Evolutionary conservation across 371 early-diverging fungal species (phyloP), one percentile per base, ranked within the genome.

Genomic region (Mortierella sp.): DNA sequence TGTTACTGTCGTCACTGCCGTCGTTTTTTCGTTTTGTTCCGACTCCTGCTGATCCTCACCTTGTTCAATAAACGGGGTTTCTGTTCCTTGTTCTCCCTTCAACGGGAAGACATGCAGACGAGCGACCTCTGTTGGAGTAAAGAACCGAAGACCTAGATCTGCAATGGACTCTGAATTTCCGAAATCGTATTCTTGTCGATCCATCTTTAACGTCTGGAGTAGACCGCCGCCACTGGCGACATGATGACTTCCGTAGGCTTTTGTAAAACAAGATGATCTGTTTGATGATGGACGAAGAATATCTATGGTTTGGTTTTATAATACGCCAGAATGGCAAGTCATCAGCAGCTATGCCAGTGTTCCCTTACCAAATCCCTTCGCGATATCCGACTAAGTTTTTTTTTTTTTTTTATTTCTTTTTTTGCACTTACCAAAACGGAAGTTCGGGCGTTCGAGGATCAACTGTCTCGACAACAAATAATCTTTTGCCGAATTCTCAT

Each of bases 31-130:
- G 11, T 41, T 26, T 27, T 19, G 30, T n/a, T 23, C 4, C 24
- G 3, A 12, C 12, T 55, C 43, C 4, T 9, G 21, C 4, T 24
- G 23, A 24, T 30, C 11, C 8, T 56, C 28, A 15, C 19, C 6
- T 30, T 39, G 50, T 27, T 19, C n/a, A n/a, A n/a, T n/a, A 43
- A 42, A 6, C 11, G 31, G 15, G 15, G 49, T 26, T 34, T 14
- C 11, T 34, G 11, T 34, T 34, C 11, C 37, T 14, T 34, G 37
- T 34, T 43, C 39, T 44, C 65, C 64, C 5, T 71, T 55, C 41
- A 84, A 47, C 7, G 93, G 93, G 70, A 94, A 93, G 21, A 87
- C 88, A 76, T 94, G 95, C 32, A 95, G 64, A 19, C 88, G 82
- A 0, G 92, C 90, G 2, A 94, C 84, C 60, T 94, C 93, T 8